Evolutionary conservation across 2,329 filamentous ascomycete genomes (phyloP), one percentile per base, ranked within the genome.

Genomic region (Aspergillus piperis): DNA sequence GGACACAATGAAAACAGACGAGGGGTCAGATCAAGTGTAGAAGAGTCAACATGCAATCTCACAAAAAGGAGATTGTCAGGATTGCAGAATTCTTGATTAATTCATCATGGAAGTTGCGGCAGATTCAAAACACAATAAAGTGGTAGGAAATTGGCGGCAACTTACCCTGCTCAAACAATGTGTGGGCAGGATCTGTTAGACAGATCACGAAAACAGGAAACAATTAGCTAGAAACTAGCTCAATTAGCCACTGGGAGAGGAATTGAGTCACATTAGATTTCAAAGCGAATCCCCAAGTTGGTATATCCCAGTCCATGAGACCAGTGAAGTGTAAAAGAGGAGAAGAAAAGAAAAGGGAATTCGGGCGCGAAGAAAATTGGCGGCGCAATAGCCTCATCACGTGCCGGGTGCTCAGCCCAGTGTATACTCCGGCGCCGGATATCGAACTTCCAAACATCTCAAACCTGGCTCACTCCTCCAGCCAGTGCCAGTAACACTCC

Each of bases 1-100:
- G 59, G 50, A 57, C 50, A 38, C 42, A 52, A 54, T 23, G 3
- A 41, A 44, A 50, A 52, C n/a, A n/a, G 51, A 54, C 36, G 57
- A 50, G 55, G 55, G 23, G 58, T 79, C 77, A 79, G 77, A 74
- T 79, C 77, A 79, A 79, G 77, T 79, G 77, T 79, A 79, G 76
- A 75, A 73, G 62, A 68, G 75, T 79, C 77, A 73, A 78, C 77
- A 78, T 62, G 57, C 76, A 78, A 75, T 75, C 75, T 76, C 77
- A 73, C 76, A 69, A 57, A 60, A 58, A 61, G 59, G 75, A 75
- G 75, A 74, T 68, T 78, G 76, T 79, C 75, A 57, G 77, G 63
- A 78, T 79, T 79, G 77, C 77, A 79, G 77, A 79, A 79, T 74
- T 79, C 77, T 75, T 75, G 66, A 68, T 67, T 65, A 63, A 69